These are phyloP conservation scores for Petunia hybrid DNA, from an alignment of 305 asterid genomes.

Conservation along the genomic window DNA sequence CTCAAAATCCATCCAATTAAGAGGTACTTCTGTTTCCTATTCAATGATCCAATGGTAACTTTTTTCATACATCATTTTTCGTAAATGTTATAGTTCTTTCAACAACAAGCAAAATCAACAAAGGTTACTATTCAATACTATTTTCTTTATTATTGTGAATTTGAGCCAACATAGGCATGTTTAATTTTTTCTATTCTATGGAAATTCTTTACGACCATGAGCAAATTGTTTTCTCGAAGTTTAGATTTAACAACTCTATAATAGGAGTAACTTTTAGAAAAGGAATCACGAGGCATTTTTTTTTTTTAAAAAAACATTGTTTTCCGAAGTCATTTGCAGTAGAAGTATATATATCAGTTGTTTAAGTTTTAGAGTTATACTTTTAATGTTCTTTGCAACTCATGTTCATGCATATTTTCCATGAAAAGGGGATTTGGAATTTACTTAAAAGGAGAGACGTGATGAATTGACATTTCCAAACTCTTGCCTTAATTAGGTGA, in stretches of 20 bases:
- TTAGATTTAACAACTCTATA: not conserved
- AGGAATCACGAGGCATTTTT: not conserved
- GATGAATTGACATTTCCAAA: not conserved
- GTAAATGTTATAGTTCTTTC: not conserved
- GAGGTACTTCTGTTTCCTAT: conserved; percentile 7
- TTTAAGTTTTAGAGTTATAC: not conserved
- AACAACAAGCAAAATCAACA: not conserved
- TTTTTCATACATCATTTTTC: not conserved
- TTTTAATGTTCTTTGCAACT: not conserved
- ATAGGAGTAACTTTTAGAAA: too few relatives aligned
- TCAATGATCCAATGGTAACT: not conserved
- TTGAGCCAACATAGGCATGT: not conserved
- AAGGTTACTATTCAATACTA: not conserved
- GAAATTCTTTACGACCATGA: not conserved
- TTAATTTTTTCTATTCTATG: too few relatives aligned
- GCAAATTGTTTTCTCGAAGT: not conserved
- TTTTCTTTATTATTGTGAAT: not conserved
- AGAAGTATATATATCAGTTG: not conserved
- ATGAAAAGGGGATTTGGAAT: not conserved
- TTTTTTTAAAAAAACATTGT: too few relatives aligned
- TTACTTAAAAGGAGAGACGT: not conserved
- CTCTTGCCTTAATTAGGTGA: not conserved
- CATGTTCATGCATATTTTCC: not conserved
- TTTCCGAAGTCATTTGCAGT: not conserved
- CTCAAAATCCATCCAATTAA: not conserved